Percentiles rank a stretch among this genome's conserved stretches.
phyloP scores from a whole-genome alignment of 2,329 filamentous ascomycete genomes.

The Microdochium paspali region DNA sequence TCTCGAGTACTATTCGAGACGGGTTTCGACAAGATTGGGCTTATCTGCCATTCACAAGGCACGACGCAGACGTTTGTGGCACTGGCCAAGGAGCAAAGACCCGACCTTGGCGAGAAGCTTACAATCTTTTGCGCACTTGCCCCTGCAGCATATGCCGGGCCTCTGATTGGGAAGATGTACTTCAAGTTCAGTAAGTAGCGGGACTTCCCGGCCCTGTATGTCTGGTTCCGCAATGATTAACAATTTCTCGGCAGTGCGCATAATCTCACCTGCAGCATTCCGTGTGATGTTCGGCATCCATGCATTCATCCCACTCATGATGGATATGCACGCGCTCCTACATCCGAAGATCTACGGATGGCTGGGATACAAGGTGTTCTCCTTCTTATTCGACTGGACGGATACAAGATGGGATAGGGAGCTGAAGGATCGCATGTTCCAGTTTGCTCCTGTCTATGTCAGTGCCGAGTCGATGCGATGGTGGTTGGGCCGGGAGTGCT shows the following conservation, averaged over 20 bases:
- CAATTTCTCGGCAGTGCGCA: constrained; percentile 37
- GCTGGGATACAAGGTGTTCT: constrained; percentile 82
- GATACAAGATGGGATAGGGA: constrained; percentile 78
- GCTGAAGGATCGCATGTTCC: constrained; percentile 74
- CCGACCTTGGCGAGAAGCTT: constrained; percentile 71
- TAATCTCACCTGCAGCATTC: constrained; percentile 69
- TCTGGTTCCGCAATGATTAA: background rate
- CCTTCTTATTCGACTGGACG: constrained; percentile 81
- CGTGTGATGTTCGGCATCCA: constrained; percentile 82
- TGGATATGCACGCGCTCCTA: constrained; percentile 64
- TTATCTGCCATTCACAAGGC: constrained; percentile 84
- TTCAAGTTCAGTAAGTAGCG: constrained; percentile 61
- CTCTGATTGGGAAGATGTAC: constrained; percentile 76
- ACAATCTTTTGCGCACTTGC: constrained; percentile 87
- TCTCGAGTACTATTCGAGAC: constrained; percentile 76
- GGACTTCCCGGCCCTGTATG: background rate
- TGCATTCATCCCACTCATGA: constrained; percentile 89
- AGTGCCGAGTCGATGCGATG: constrained; percentile 86
- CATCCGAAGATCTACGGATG: constrained; percentile 63
- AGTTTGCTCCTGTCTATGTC: constrained; percentile 86
- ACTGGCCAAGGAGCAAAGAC: constrained; percentile 80
- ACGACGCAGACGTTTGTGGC: constrained; percentile 84
- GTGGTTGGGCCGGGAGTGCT: constrained; percentile 88
- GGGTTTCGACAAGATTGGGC: constrained; percentile 70
- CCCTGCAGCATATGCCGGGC: constrained; percentile 82